These are phyloP conservation scores for Aspergillus baeticus DNA, from an alignment of 495 filamentous ascomycete species.

Conservation along the genomic window DNA sequence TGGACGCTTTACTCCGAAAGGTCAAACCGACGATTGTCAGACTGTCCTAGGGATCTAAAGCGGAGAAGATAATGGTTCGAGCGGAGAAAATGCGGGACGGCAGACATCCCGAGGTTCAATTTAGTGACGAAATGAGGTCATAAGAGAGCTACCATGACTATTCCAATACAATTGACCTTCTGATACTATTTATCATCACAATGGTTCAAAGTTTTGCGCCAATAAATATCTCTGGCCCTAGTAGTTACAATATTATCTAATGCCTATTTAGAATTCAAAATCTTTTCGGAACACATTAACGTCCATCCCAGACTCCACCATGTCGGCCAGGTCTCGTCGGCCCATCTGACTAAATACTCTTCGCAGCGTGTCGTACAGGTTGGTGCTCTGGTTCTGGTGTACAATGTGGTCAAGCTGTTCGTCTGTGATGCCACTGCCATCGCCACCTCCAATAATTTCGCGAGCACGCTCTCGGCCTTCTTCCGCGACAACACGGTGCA, in stretches of 20 bases:
- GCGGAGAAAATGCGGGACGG: conserved; percentile 5
- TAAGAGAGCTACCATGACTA: not conserved
- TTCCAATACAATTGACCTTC: not conserved
- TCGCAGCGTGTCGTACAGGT: conserved; percentile 87
- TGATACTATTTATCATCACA: not conserved
- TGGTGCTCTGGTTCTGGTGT: conserved; percentile 91
- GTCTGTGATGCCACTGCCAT: conserved; percentile 54
- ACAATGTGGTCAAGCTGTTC: conserved; percentile 76
- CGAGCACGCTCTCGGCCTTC: conserved; percentile 78
- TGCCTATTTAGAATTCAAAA: conserved; percentile 63
- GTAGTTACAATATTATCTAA: conserved; percentile 11
- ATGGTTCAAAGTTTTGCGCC: not conserved
- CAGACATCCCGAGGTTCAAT: not conserved
- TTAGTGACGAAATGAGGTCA: not conserved
- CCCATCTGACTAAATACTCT: conserved; percentile 95
- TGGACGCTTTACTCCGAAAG: not conserved
- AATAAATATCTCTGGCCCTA: not conserved
- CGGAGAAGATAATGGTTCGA: conserved; percentile 1
- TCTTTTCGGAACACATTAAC: conserved; percentile 82
- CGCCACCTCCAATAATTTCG: conserved; percentile 71
- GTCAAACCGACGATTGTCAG: no score
- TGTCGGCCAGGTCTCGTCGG: conserved; percentile 78
- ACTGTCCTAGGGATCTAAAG: not conserved
- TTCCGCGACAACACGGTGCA: conserved; percentile 92
- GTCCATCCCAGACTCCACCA: conserved; percentile 86